Conservation (phyloP, 768 basidiomycete species). For the Mycena floridula region DNA sequence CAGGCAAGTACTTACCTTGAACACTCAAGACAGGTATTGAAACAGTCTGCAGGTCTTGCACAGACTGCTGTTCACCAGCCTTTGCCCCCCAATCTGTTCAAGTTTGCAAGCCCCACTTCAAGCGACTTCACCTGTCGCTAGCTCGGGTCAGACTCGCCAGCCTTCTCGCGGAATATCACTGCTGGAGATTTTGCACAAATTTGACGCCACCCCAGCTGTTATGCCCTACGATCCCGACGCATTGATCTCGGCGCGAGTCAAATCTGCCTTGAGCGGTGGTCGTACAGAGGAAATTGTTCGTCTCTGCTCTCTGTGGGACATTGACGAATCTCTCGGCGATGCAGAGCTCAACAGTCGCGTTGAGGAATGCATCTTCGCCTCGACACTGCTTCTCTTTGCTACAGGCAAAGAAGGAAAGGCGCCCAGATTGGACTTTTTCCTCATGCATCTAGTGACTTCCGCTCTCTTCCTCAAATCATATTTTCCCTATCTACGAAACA, state of each 20-base stretch:
- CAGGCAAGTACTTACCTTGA: conserved; percentile 26
- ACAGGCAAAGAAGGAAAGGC: conserved; percentile 39
- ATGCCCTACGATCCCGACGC: conserved; percentile 47
- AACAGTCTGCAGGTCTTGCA: conserved; percentile 33
- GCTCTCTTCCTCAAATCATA: conserved; percentile 43
- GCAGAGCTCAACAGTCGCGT: conserved; percentile 32
- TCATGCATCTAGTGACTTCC: conserved; percentile 53
- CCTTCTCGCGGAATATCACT: conserved; percentile 28
- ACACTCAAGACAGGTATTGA: neutral
- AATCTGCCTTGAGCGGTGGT: conserved; percentile 27
- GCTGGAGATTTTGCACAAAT: conserved; percentile 41
- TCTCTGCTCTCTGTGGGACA: conserved; percentile 34
- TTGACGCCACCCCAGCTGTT: conserved; percentile 46
- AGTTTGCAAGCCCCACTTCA: conserved; percentile 17
- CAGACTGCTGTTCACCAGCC: conserved; percentile 38
- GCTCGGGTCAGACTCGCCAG: no score
- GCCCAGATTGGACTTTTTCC: conserved; percentile 50
- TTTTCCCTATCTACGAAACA: conserved; percentile 24
- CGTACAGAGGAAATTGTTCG: conserved; percentile 38
- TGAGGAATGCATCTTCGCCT: conserved; percentile 45
- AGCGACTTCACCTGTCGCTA: no score
- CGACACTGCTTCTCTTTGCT: conserved; percentile 41
- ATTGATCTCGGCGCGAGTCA: conserved; percentile 28
- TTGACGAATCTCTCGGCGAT: conserved; percentile 24
- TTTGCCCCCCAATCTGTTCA: conserved; percentile 23